Evolutionary conservation across 1,139 yeast species (phyloP).

Genomic region (Suhomyces terraborum): DNA sequence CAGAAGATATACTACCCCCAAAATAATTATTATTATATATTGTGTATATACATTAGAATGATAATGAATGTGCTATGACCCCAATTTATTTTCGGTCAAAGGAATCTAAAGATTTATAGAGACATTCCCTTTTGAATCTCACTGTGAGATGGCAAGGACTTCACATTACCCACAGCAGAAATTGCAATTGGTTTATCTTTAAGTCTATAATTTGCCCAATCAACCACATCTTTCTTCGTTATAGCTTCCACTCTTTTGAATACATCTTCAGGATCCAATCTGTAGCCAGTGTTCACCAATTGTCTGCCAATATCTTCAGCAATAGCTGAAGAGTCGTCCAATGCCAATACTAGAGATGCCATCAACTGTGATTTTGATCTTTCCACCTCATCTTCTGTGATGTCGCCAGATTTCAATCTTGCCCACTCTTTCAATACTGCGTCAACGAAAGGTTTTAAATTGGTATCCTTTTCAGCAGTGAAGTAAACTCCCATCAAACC

Average conservation of each 20-base stretch:
- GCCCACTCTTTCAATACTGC: slow-evolving; percentile 88
- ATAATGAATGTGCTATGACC: slow-evolving; percentile 1
- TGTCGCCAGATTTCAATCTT: slow-evolving; percentile 72
- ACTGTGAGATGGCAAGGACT: slow-evolving; percentile 59
- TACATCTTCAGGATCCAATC: slow-evolving; percentile 90
- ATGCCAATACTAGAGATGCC: slow-evolving; percentile 83
- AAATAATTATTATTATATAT: slow-evolving; percentile 6
- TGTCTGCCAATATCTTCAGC: slow-evolving; percentile 99
- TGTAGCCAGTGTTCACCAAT: slow-evolving; percentile 88
- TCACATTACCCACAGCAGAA: slow-evolving; percentile 86
- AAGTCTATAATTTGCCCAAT: slow-evolving; percentile 86
- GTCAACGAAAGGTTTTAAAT: slow-evolving; percentile 67
- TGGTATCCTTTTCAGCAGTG: slow-evolving; percentile 72
- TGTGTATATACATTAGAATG: slow-evolving; percentile 6
- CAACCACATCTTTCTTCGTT: slow-evolving; percentile 73
- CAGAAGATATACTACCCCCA: slow-evolving; percentile 7
- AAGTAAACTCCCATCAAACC: slow-evolving; percentile 97
- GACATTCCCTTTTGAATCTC: slow-evolving; percentile 49
- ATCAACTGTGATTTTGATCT: slow-evolving; percentile 93
- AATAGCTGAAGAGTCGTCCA: slow-evolving; percentile 93
- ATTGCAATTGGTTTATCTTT: slow-evolving; percentile 80
- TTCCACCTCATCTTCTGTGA: slow-evolving; percentile 84
- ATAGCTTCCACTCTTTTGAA: slow-evolving; percentile 81
- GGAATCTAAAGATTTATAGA: slow-evolving; percentile 13
- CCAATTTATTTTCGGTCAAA: neutral